These are phyloP conservation scores for Phytophthora sansomeana DNA, from an alignment of 352 stramenopile genomes.

Conservation along the genomic window DNA sequence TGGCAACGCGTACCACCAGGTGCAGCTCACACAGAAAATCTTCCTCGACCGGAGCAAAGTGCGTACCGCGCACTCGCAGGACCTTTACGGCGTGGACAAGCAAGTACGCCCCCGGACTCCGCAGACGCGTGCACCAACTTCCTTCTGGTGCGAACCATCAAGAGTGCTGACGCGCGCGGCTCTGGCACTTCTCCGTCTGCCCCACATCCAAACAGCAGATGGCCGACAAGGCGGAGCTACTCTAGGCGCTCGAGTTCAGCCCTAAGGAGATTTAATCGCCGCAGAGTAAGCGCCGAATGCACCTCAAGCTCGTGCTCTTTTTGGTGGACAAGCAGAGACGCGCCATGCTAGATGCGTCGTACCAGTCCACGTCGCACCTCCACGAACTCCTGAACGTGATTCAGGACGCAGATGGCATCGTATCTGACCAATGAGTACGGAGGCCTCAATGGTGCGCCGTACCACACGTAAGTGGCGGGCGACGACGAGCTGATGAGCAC, in stretches of 20 bases:
- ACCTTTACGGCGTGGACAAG: constrained; percentile 95
- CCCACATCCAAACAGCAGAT: constrained; percentile 72
- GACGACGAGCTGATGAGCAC: constrained; percentile 88
- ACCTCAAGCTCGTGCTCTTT: constrained; percentile 72
- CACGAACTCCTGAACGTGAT: constrained; percentile 78
- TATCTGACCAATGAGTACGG: constrained; percentile 87
- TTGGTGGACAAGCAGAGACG: constrained; percentile 68
- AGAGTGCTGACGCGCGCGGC: constrained; percentile 69
- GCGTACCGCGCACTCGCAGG: constrained; percentile 61
- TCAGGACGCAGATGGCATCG: constrained; percentile 79
- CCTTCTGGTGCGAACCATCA: constrained; percentile 77
- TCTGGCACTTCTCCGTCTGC: constrained; percentile 75
- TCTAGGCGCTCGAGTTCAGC: constrained; percentile 79
- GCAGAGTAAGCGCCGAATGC: constrained; percentile 76
- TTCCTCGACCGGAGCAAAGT: constrained; percentile 77
- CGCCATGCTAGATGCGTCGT: constrained; percentile 63
- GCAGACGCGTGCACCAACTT: constrained; percentile 52
- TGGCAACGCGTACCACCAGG: constrained; percentile 63
- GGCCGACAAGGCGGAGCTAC: constrained; percentile 51
- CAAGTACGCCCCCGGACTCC: neutral
- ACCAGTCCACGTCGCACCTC: constrained; percentile 54
- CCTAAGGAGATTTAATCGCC: constrained; percentile 89
- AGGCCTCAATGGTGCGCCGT: constrained; percentile 81
- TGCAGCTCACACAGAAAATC: constrained; percentile 68
- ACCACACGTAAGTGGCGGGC: constrained; percentile 82